Percentiles rank a stretch among this genome's conserved stretches.
Conservation (phyloP, 441 rosid species). For the Omphalea diandra region DNA sequence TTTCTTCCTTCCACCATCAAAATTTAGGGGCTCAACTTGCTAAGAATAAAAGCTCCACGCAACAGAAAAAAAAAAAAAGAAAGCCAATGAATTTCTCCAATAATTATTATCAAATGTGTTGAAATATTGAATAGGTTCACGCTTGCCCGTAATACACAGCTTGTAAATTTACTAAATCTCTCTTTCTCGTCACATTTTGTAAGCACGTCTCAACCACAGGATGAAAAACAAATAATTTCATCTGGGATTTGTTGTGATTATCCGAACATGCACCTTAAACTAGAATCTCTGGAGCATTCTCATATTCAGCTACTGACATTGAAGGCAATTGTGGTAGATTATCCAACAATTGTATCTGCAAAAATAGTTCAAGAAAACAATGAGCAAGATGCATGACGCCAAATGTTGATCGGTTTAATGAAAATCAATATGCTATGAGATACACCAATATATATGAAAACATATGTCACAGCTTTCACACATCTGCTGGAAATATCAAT, state of each 20-base stretch:
- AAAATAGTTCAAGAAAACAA: not conserved
- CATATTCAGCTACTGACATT: not conserved
- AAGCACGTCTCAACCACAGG: not conserved
- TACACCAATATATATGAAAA: not conserved
- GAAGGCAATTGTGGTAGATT: not conserved
- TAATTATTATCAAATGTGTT: not conserved
- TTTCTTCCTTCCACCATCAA: too few species aligned
- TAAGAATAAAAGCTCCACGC: not conserved
- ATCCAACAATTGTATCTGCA: slow-evolving; percentile 8
- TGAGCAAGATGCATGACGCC: not conserved
- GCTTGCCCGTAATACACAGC: slow-evolving; percentile 4
- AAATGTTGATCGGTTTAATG: not conserved
- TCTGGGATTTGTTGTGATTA: not conserved
- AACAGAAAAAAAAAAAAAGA: not conserved
- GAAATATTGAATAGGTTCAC: slow-evolving; percentile 1
- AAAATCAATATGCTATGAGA: not conserved
- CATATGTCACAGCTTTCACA: too few species aligned
- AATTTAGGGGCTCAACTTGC: not conserved
- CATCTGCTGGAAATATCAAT: not conserved
- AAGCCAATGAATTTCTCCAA: not conserved
- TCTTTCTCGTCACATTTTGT: not conserved
- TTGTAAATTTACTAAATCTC: not conserved
- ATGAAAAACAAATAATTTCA: not conserved
- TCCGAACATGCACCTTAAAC: not conserved
- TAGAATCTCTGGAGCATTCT: not conserved